These are phyloP conservation scores for Asterella californica DNA, from an alignment of 225 moss, liverwort and hornwort species.

Conservation along the genomic window DNA sequence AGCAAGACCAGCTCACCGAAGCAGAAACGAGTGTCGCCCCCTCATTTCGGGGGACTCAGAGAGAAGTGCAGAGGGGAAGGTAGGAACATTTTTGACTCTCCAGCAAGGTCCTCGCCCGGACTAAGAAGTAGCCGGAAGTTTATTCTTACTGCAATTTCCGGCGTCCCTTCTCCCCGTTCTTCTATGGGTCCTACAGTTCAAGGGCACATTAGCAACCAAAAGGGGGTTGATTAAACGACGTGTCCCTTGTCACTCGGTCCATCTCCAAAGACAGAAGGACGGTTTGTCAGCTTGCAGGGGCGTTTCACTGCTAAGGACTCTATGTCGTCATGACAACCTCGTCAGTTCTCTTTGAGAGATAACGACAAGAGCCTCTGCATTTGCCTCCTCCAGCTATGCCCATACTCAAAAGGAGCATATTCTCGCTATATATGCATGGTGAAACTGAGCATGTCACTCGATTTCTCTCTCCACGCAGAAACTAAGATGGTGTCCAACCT, in stretches of 20 bases:
- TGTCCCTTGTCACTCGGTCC: not conserved
- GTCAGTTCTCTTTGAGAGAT: not conserved
- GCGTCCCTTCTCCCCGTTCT: constrained; percentile 45
- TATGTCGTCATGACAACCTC: not conserved
- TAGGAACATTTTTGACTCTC: constrained; percentile 32
- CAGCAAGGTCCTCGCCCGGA: constrained; percentile 50
- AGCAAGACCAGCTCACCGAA: constrained; percentile 82
- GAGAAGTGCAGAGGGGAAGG: constrained; percentile 47
- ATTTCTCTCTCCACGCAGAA: not conserved
- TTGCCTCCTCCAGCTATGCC: no score
- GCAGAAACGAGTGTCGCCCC: constrained; percentile 88
- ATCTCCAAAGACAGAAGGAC: not conserved
- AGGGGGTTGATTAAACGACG: constrained; percentile 11
- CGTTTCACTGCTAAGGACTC: not conserved
- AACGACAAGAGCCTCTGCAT: not conserved
- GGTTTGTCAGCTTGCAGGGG: not conserved
- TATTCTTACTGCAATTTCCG: constrained; percentile 77
- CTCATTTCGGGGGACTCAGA: constrained; percentile 57
- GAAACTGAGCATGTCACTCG: not conserved
- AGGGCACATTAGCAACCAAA: constrained; percentile 27
- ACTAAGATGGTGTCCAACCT: not conserved
- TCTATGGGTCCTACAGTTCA: constrained; percentile 22
- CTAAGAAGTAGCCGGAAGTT: constrained; percentile 73
- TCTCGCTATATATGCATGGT: not conserved
- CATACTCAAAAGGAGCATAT: no score